Conservation (phyloP, 352 stramenopile genomes). For the Phytophthora chlamydospora region DNA sequence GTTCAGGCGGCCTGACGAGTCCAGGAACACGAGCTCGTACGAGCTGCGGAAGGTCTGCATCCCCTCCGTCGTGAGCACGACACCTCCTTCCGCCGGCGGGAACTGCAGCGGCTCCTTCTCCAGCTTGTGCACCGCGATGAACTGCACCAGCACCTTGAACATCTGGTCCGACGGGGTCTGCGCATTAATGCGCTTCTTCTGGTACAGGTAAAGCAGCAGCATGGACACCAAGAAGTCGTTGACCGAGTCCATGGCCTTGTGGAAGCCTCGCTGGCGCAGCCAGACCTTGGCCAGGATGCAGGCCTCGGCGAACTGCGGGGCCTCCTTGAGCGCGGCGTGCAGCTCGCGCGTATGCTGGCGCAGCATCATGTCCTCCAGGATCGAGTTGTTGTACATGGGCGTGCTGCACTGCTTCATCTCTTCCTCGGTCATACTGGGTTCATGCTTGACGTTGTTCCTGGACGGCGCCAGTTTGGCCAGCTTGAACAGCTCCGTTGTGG, state of each 20-base stretch:
- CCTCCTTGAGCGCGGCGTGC: slow-evolving; percentile 68
- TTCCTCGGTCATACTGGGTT: slow-evolving; percentile 70
- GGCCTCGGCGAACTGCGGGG: slow-evolving; percentile 73
- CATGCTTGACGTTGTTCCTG: slow-evolving; percentile 88
- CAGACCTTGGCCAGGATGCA: slow-evolving; percentile 90
- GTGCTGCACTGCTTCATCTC: slow-evolving; percentile 77
- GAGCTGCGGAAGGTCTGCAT: slow-evolving; percentile 68
- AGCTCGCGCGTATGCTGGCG: slow-evolving; percentile 83
- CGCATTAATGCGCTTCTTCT: slow-evolving; percentile 70
- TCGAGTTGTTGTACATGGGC: slow-evolving; percentile 90
- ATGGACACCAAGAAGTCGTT: slow-evolving; percentile 87
- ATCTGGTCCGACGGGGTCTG: slow-evolving; percentile 84
- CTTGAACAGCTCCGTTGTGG: slow-evolving; percentile 78
- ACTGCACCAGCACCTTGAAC: slow-evolving; percentile 88
- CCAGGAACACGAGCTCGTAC: slow-evolving; percentile 81
- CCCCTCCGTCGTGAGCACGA: slow-evolving; percentile 69
- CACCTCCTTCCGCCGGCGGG: slow-evolving; percentile 54
- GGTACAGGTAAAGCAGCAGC: slow-evolving; percentile 85
- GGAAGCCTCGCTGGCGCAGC: slow-evolving; percentile 84
- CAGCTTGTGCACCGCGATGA: slow-evolving; percentile 72
- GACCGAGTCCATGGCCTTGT: slow-evolving; percentile 75
- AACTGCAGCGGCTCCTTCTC: slow-evolving; percentile 74
- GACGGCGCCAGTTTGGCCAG: slow-evolving; percentile 77
- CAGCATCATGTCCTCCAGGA: slow-evolving; percentile 92
- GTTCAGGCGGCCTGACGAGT: slow-evolving; percentile 78